Evolutionary conservation across 176 grass and related monocot species (phyloP), one percentile per base, ranked within the genome.

Genomic region (Puya raimondii): DNA sequence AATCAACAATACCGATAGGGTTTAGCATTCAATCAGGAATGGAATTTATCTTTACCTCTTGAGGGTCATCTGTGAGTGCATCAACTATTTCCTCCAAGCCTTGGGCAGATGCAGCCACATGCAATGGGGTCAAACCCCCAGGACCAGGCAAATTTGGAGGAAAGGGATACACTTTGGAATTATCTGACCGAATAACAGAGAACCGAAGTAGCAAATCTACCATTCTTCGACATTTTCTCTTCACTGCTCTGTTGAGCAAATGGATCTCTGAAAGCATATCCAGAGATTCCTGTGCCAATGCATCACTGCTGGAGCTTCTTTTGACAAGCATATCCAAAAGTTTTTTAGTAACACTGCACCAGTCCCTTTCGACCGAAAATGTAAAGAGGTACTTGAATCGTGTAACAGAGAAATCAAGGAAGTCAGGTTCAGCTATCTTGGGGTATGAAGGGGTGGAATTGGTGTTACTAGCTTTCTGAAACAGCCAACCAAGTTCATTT

Each of bases 401-500:
- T 72, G 72, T 63, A 51, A 48, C 77, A 22, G 95, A 99, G 76
- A 99, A 99, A 29, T 79, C 77, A 56, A 74, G 73, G 16, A 88
- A 67, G 26, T 80, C 69, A 14, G 71, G 76, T 72, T 53, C 73
- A 71, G 64, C 74, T 68, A 69, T 13, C 49, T 86, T 77, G 0
- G 80, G 63, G 66, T 67, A 65, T 3, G 50, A 23, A 18, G 68
- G 73, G 64, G 64, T 22, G 23, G 71, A 57, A 54, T 76, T 66
- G 1, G 75, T 57, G 64, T 85, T 42, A 42, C 33, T 68, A 42
- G 63, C 80, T 74, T 85, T 90, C 73, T 99, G 95, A 78, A 99
- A 99, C 47, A 99, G 85, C 95, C 95, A 99, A 29, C 95, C 90
- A 65, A 99, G 87, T 84, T 99, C 95, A 49, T 99, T 99, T 25